Evolutionary conservation across 2,329 filamentous ascomycete genomes (phyloP).

Genomic region (Lasiodiplodia gonubiensis): DNA sequence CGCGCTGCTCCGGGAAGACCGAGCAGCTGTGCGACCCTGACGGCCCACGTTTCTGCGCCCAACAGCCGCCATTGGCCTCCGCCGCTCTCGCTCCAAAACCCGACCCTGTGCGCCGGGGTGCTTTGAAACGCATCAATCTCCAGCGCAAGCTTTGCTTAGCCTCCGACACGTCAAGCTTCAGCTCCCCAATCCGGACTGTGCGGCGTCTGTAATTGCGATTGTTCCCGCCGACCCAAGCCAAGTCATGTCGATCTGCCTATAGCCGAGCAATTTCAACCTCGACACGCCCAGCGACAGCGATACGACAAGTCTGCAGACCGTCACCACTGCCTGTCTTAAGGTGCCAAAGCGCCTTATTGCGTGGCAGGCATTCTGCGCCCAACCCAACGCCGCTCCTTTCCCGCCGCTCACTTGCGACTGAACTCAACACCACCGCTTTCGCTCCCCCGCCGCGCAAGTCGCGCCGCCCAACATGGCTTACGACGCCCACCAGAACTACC

Average conservation of each 20-base stretch:
- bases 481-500: slow-evolving; percentile 45
- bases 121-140: slow-evolving; percentile 25
- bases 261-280: slow-evolving; percentile 23
- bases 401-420: background rate
- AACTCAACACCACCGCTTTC: background rate
- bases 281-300: slow-evolving; percentile 9
- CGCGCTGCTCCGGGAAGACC: background rate
- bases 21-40: slow-evolving; percentile 5
- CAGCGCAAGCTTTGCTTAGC: slow-evolving; percentile 24
- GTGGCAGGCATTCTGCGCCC: slow-evolving; percentile 3
- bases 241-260: slow-evolving; percentile 24
- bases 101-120: slow-evolving; percentile 22
- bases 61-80: slow-evolving; percentile 16
- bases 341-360: slow-evolving; percentile 25
- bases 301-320: background rate
- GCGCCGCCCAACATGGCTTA: slow-evolving; percentile 44
- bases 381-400: slow-evolving; percentile 4
- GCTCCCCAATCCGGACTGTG: slow-evolving; percentile 12
- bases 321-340: slow-evolving; percentile 10
- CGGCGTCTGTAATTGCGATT: slow-evolving; percentile 13
- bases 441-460: slow-evolving; percentile 12
- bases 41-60: slow-evolving; percentile 8
- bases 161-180: slow-evolving; percentile 22
- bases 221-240: slow-evolving; percentile 6
- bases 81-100: background rate